Evolutionary conservation across 768 basidiomycete genomes (phyloP), one percentile per base, ranked within the genome.

Genomic region (Cytidiella melzeri): DNA sequence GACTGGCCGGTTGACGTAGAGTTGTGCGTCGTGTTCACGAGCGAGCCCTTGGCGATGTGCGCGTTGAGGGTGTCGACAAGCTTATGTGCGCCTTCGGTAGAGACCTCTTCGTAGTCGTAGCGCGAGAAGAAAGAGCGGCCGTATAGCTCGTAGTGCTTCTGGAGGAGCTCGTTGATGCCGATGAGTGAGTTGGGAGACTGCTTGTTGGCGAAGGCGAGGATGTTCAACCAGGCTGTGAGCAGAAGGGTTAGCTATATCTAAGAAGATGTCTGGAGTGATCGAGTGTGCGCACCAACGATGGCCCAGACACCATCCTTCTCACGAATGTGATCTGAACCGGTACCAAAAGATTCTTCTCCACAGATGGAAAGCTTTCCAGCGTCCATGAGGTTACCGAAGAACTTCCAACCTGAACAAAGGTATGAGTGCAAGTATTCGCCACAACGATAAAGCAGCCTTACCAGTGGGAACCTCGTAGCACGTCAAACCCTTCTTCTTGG

Each of bases 301-400:
- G 96, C 96, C 96, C 96, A 99, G 41, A 99, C 73, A 56, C 96
- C 96, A 60, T 99, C 96, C 77, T 99, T 99, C 75, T 99, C 96
- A 53, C 96, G 89, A 60, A 99, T 95, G 68, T 99, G 96, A 69
- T 99, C 96, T 12, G 95, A 98, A n/a, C 96, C 96, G 6, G 96
- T 99, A 50, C 96, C 96, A 67, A 99, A 99, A 3, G 92, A 94
- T 71, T 99, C 96, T 66, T 99, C 96, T 50, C 96, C 96, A 61
- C 96, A 99, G 64, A 99, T 98, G 43, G 95, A 97, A 43, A 99
- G 79, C 39, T 92, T 79, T 0, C 94, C 95, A 18, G 96, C 96
- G 65, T 99, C 96, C 96, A 99, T 99, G 59, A 99, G 74, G 70
- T 98, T 99, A 41, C 96, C 96, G 64, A 99, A 99, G 80, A 99